Evolutionary conservation across 371 early-diverging fungal species (phyloP).

Genomic region (Cokeromyces recurvatus): DNA sequence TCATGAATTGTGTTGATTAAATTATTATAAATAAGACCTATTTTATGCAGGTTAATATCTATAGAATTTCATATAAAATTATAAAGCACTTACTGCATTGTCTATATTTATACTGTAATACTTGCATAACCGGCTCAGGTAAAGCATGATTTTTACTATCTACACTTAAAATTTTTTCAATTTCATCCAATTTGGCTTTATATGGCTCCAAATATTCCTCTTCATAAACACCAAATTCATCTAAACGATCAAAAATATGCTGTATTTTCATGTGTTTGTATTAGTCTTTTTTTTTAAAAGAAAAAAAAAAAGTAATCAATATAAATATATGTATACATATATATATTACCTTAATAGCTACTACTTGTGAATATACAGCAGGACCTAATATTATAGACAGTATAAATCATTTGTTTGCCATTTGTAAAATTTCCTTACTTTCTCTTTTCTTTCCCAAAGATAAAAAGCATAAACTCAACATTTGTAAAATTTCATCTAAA

Average conservation of each 20-base stretch:
- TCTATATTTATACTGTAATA: slow-evolving; percentile 22
- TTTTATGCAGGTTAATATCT: background rate
- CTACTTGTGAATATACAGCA: slow-evolving; percentile 74
- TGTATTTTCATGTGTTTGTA: slow-evolving; percentile 17
- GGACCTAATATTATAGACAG: no score
- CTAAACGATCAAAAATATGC: slow-evolving; percentile 68
- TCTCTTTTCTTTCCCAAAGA: slow-evolving; percentile 74
- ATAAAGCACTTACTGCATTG: slow-evolving; percentile 34
- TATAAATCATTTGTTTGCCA: background rate
- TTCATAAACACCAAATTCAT: slow-evolving; percentile 63
- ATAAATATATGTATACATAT: no score
- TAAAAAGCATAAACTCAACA: slow-evolving; percentile 73
- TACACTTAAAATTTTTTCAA: slow-evolving; percentile 22
- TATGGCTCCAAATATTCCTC: slow-evolving; percentile 37
- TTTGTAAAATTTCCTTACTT: slow-evolving; percentile 35
- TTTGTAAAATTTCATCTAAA: slow-evolving; percentile 71
- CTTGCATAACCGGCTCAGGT: slow-evolving; percentile 25
- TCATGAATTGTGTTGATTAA: slow-evolving; percentile 36
- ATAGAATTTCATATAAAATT: background rate
- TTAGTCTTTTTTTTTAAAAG: background rate
- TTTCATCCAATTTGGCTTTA: slow-evolving; percentile 26
- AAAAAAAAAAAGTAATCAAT: no score
- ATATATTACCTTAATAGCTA: slow-evolving; percentile 65
- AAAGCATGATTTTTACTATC: slow-evolving; percentile 19
- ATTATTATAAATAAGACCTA: slow-evolving; percentile 28